Conservation (phyloP, 495 filamentous ascomycete species). For the Aspergillus baeticus region DNA sequence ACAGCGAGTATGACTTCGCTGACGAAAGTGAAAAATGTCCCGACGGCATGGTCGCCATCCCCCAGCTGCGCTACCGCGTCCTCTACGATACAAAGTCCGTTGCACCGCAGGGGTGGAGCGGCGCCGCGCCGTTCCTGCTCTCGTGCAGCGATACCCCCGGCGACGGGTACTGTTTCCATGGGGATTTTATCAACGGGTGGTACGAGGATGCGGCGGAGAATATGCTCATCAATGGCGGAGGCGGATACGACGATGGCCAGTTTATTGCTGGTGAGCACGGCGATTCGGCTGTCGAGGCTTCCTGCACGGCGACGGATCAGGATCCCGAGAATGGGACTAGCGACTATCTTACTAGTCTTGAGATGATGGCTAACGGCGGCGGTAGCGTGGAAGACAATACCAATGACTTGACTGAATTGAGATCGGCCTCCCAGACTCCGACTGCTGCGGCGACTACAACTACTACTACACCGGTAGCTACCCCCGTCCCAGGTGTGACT, state of each 20-base stretch:
- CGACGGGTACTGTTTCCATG: conserved; percentile 20
- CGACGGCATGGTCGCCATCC: conserved; percentile 17
- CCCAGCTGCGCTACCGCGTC: conserved; percentile 22
- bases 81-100: conserved; percentile 17
- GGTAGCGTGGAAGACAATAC: not conserved
- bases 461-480: too few species aligned
- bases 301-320: conserved; percentile 5
- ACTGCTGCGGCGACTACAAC: too few species aligned
- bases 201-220: conserved; percentile 24
- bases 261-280: conserved; percentile 14
- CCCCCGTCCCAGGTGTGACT: too few species aligned
- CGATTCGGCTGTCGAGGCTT: conserved; percentile 3
- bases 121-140: conserved; percentile 16
- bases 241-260: conserved; percentile 13
- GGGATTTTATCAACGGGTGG: conserved; percentile 25
- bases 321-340: conserved; percentile 14
- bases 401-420: too few species aligned
- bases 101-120: conserved; percentile 20
- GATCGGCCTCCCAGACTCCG: too few species aligned
- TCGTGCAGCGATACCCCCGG: conserved; percentile 16
- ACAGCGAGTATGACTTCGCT: conserved; percentile 16
- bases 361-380: conserved; percentile 6
- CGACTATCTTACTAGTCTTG: conserved; percentile 14
- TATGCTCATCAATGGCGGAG: conserved; percentile 10
- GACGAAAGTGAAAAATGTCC: conserved; percentile 18